phyloP scores from a whole-genome alignment of 345 rosid species.

The Lepidium africanum region DNA sequence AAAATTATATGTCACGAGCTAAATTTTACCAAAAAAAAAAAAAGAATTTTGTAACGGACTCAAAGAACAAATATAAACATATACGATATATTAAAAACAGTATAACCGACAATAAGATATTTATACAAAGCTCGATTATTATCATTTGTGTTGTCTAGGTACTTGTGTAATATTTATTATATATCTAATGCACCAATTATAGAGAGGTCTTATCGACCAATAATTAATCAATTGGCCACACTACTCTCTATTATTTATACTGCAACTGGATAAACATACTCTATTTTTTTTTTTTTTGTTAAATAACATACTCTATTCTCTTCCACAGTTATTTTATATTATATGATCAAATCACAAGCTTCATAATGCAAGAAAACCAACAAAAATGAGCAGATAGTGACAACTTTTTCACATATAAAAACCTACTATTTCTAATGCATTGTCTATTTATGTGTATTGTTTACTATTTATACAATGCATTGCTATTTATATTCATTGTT shows the following conservation, averaged over 20 bases:
- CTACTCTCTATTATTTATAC: background rate
- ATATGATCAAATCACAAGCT: background rate
- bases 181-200: constrained; percentile 13
- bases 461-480: background rate
- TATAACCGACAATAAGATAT: background rate
- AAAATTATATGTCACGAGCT: too few species aligned
- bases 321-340: background rate
- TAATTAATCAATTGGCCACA: constrained; percentile 15
- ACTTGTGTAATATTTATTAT: background rate
- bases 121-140: background rate
- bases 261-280: background rate
- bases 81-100: too few species aligned
- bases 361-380: background rate
- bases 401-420: background rate
- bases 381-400: background rate
- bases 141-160: background rate
- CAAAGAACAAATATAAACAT: too few species aligned
- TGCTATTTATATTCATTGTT: background rate
- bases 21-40: too few species aligned
- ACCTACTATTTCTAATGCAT: background rate
- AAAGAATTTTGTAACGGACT: too few species aligned
- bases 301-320: background rate
- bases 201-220: constrained; percentile 19
- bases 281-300: too few species aligned
- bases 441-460: background rate